These are phyloP conservation scores for Lophiostoma macrostomum DNA, from an alignment of 495 filamentous ascomycete genomes.

Conservation along the genomic window DNA sequence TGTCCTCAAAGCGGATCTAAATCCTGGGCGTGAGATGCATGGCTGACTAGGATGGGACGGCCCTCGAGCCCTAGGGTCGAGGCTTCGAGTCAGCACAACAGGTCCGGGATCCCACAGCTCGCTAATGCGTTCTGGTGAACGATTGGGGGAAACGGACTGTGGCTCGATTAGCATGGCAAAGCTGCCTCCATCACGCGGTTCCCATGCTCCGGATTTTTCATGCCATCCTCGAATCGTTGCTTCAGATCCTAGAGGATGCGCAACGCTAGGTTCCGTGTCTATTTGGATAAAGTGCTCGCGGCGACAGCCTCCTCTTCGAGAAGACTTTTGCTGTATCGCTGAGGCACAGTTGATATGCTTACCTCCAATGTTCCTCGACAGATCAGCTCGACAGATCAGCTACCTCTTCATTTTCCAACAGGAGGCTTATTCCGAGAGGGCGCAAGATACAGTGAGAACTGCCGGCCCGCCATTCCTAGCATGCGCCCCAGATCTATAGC, in stretches of 20 bases:
- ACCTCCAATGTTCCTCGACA: too few relatives aligned
- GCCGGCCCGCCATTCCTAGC: background rate
- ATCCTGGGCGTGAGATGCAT: conserved; percentile 17
- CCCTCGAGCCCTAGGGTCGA: conserved; percentile 1
- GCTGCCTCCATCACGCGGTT: conserved; percentile 14
- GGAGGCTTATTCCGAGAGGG: too few relatives aligned
- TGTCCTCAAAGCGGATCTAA: conserved; percentile 7
- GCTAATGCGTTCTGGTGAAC: conserved; percentile 17
- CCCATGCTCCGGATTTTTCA: background rate
- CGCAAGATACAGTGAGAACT: too few relatives aligned
- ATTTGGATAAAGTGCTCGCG: conserved; percentile 19
- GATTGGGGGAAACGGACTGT: conserved; percentile 22
- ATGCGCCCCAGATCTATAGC: background rate
- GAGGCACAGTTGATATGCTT: conserved; percentile 2
- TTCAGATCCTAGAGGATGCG: background rate
- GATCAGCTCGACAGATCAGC: too few relatives aligned
- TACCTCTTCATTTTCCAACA: too few relatives aligned
- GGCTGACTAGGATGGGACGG: background rate
- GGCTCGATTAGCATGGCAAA: conserved; percentile 4
- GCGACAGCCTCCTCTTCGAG: background rate
- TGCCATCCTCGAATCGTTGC: background rate
- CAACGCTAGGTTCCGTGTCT: conserved; percentile 4
- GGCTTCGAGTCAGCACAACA: conserved; percentile 7
- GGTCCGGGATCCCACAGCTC: conserved; percentile 6
- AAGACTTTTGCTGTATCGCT: background rate